phyloP scores from a whole-genome alignment of 2,329 filamentous ascomycete genomes.

The Rutstroemia sp. region DNA sequence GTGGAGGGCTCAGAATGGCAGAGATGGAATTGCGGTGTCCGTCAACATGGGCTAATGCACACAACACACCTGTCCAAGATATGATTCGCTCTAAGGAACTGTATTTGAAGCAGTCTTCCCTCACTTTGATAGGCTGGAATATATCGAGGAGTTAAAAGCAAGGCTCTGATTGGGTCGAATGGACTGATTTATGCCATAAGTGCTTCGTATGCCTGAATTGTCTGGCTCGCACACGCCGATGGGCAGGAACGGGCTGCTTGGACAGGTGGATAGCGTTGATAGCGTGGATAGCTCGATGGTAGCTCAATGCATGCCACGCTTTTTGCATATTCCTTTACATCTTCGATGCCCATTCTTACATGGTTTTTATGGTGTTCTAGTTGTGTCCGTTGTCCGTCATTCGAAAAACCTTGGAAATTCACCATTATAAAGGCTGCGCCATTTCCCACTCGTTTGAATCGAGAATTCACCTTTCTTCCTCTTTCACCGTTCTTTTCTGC shows the following conservation, averaged over 20 bases:
- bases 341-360: neutral
- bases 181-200: no score
- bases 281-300: neutral
- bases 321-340: neutral
- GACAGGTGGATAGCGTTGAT: constrained; percentile 9
- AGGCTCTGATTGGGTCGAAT: no score
- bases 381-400: neutral
- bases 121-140: no score
- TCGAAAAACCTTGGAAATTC: neutral
- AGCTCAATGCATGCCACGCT: neutral
- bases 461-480: neutral
- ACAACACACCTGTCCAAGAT: no score
- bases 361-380: neutral
- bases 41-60: no score
- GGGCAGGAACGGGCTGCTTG: constrained; percentile 9
- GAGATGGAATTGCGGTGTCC: neutral
- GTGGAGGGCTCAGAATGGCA: neutral
- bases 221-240: neutral
- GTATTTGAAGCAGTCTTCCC: no score
- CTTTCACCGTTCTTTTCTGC: neutral
- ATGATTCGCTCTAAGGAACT: no score
- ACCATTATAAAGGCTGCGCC: neutral
- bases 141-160: no score
- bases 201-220: no score
- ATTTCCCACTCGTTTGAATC: neutral